Conservation (phyloP, 164 flowering plant species). For the Amborella trichopoda region DNA sequence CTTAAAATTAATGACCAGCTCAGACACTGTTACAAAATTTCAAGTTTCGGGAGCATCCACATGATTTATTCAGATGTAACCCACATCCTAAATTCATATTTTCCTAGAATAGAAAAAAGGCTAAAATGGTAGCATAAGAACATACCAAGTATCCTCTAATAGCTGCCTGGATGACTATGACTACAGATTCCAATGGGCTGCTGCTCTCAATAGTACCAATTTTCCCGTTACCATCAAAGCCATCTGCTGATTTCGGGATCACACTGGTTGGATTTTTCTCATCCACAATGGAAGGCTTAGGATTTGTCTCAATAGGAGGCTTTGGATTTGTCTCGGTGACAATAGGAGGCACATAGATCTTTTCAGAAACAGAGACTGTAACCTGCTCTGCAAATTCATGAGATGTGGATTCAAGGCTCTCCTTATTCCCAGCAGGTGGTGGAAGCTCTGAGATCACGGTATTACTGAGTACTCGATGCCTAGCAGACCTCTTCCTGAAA, state of each 20-base stretch:
- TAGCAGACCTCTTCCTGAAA: constrained; percentile 73
- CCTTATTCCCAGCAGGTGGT: constrained; percentile 30
- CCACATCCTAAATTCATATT: no score
- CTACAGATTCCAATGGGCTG: constrained; percentile 38
- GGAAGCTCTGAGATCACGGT: constrained; percentile 35
- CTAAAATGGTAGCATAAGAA: background rate
- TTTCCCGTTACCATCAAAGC: constrained; percentile 7
- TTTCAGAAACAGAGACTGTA: constrained; percentile 29
- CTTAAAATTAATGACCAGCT: background rate
- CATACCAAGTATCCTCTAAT: constrained; percentile 67
- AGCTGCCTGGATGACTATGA: constrained; percentile 55
- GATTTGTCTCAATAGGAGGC: no score
- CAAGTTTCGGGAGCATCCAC: no score
- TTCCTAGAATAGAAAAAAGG: no score
- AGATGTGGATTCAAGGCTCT: constrained; percentile 30
- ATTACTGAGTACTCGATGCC: constrained; percentile 76
- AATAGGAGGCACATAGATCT: constrained; percentile 23
- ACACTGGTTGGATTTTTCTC: no score
- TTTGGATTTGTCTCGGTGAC: no score
- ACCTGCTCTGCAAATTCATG: constrained; percentile 20
- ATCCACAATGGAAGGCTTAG: no score
- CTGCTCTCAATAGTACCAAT: constrained; percentile 13
- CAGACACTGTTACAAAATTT: background rate
- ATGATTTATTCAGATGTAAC: no score
- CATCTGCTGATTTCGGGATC: no score